A percentile compares a stretch with the other conserved stretches of the same genome.
Conservation (phyloP, 2,329 filamentous ascomycete genomes). For the Zopfia rhizophila region DNA sequence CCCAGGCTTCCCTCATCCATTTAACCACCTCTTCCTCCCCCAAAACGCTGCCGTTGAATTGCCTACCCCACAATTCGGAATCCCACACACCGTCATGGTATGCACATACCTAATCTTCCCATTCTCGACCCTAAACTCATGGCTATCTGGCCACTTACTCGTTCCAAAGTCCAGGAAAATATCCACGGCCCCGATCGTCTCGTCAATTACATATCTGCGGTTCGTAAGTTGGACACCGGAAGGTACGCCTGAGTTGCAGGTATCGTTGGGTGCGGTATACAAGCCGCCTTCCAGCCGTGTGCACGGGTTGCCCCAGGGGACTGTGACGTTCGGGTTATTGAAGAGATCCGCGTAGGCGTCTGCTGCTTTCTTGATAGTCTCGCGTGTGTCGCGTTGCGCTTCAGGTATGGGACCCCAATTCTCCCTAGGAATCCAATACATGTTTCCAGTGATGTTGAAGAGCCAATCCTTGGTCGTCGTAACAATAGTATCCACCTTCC, state of each 20-base stretch:
- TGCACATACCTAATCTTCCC: constrained; percentile 38
- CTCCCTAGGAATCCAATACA: constrained; percentile 22
- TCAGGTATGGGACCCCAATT: constrained; percentile 21
- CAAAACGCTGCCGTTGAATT: background rate
- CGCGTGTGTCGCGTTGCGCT: constrained; percentile 21
- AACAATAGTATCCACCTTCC: constrained; percentile 33
- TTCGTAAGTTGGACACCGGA: constrained; percentile 32
- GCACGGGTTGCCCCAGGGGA: constrained; percentile 37
- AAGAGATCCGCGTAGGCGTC: constrained; percentile 27
- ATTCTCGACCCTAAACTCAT: constrained; percentile 33
- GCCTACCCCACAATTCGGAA: constrained; percentile 33
- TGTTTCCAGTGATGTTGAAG: constrained; percentile 31
- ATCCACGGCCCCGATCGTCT: constrained; percentile 33
- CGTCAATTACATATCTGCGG: constrained; percentile 39
- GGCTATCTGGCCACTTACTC: constrained; percentile 36
- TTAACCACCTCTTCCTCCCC: background rate
- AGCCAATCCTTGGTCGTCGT: constrained; percentile 41
- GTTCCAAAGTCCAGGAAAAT: constrained; percentile 35
- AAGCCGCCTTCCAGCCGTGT: constrained; percentile 37
- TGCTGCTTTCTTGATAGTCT: constrained; percentile 25
- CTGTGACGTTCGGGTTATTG: constrained; percentile 21
- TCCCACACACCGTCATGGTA: constrained; percentile 29
- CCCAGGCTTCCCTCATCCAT: too few relatives aligned
- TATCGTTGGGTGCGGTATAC: constrained; percentile 35
- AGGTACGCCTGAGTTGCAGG: constrained; percentile 34